These are phyloP conservation scores for Crucibulum laeve DNA, from an alignment of 768 basidiomycete genomes.

Conservation along the genomic window DNA sequence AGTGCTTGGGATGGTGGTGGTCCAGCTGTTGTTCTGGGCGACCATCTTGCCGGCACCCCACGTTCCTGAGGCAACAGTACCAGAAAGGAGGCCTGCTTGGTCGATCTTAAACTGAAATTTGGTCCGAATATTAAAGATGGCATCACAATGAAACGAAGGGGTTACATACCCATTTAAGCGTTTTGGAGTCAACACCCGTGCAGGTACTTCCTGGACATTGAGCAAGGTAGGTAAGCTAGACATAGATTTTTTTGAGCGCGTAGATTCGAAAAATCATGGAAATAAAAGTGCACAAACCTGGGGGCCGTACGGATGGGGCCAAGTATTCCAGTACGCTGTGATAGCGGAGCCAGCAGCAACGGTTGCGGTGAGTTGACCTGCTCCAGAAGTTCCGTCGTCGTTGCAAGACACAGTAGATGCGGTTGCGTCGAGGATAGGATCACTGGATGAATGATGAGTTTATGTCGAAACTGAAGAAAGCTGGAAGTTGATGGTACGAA, in stretches of 20 bases:
- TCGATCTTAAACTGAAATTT: constrained; percentile 39
- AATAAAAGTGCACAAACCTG: constrained; percentile 22
- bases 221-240: constrained; percentile 39
- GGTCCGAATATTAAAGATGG: background rate
- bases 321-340: constrained; percentile 42
- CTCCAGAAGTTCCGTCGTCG: constrained; percentile 35
- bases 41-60: constrained; percentile 45
- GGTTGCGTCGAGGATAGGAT: constrained; percentile 35
- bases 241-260: background rate
- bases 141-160: background rate
- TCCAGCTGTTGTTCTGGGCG: constrained; percentile 39
- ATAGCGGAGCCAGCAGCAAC: constrained; percentile 38
- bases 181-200: constrained; percentile 30
- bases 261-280: background rate
- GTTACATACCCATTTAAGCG: constrained; percentile 35
- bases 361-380: constrained; percentile 35
- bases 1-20: constrained; percentile 37
- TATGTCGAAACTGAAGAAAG: background rate
- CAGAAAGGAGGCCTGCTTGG: constrained; percentile 39
- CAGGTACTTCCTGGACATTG: constrained; percentile 40
- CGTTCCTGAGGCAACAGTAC: constrained; percentile 31
- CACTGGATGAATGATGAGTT: constrained; percentile 15
- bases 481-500: constrained; percentile 12
- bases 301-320: constrained; percentile 41
- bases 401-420: constrained; percentile 39